These are phyloP conservation scores for Pythium myriotylum DNA, from an alignment of 352 stramenopile species.

Conservation along the genomic window DNA sequence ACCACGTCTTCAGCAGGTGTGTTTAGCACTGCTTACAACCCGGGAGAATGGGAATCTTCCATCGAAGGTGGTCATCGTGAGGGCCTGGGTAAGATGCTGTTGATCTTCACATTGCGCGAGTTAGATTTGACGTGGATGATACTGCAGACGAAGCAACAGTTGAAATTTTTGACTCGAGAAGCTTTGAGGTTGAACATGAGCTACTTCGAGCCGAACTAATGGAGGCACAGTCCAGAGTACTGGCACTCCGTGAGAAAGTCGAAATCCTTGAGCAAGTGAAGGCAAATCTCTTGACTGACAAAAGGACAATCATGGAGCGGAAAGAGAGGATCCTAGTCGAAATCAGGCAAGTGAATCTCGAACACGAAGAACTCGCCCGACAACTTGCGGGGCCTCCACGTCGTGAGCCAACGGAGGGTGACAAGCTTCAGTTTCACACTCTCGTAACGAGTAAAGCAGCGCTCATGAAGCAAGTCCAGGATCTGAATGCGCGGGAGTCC, in stretches of 20 bases:
- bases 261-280: conserved; percentile 47
- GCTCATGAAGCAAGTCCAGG: conserved; percentile 54
- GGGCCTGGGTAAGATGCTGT: conserved; percentile 48
- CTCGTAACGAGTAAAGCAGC: conserved; percentile 45
- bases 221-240: conserved; percentile 57
- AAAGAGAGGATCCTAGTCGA: conserved; percentile 49
- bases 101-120: background rate
- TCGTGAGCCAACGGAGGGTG: conserved; percentile 56
- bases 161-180: conserved; percentile 41
- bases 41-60: conserved; percentile 63
- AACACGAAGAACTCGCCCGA: conserved; percentile 54
- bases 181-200: conserved; percentile 56
- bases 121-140: conserved; percentile 16
- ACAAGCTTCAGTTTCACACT: conserved; percentile 66
- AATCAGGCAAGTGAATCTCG: conserved; percentile 46
- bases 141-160: conserved; percentile 53
- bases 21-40: conserved; percentile 49
- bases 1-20: conserved; percentile 55
- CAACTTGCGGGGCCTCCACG: conserved; percentile 59
- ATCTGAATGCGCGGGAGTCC: conserved; percentile 40
- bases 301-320: conserved; percentile 47
- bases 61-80: conserved; percentile 41
- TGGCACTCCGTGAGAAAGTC: conserved; percentile 55
- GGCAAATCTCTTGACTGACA: conserved; percentile 41
- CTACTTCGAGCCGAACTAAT: conserved; percentile 45